Conservation (phyloP, 2,329 filamentous ascomycete species). For the Pseudogymnoascus sp. region DNA sequence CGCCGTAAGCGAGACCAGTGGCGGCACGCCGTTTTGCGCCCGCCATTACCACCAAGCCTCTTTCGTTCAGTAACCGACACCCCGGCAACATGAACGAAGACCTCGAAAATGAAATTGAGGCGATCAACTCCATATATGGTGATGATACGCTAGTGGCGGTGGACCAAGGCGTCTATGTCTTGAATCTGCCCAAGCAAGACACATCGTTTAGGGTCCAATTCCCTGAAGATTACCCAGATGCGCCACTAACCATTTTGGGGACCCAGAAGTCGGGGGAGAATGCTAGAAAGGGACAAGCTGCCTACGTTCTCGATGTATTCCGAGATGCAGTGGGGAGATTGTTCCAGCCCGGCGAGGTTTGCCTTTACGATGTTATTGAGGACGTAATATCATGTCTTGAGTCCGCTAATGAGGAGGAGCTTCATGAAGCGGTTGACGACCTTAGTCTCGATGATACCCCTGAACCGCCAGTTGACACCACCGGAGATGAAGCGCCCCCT, state of each 20-base stretch:
- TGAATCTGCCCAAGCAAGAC: constrained; percentile 57
- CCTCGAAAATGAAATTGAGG: constrained; percentile 68
- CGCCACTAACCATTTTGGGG: constrained; percentile 65
- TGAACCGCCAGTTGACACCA: constrained; percentile 20
- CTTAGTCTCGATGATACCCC: not conserved
- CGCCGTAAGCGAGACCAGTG: constrained; percentile 9
- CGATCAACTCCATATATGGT: constrained; percentile 80
- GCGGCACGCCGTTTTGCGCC: not conserved
- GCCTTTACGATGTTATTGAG: constrained; percentile 87
- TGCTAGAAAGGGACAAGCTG: constrained; percentile 65
- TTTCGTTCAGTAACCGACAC: not conserved
- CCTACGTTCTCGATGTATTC: constrained; percentile 62
- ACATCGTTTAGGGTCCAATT: constrained; percentile 62
- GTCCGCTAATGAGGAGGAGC: constrained; percentile 22
- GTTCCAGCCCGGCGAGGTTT: constrained; percentile 70
- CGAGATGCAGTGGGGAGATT: constrained; percentile 59
- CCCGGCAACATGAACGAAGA: constrained; percentile 28
- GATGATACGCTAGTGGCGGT: constrained; percentile 51
- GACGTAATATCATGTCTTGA: constrained; percentile 44
- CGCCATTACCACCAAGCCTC: not conserved
- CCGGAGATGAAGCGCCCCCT: constrained; percentile 31
- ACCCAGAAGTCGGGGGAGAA: constrained; percentile 70
- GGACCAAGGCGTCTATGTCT: constrained; percentile 45
- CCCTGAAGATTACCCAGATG: constrained; percentile 65
- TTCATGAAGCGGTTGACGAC: constrained; percentile 13